Evolutionary conservation across 805 yeast species (phyloP).

Genomic region (Pichia deserticola): DNA sequence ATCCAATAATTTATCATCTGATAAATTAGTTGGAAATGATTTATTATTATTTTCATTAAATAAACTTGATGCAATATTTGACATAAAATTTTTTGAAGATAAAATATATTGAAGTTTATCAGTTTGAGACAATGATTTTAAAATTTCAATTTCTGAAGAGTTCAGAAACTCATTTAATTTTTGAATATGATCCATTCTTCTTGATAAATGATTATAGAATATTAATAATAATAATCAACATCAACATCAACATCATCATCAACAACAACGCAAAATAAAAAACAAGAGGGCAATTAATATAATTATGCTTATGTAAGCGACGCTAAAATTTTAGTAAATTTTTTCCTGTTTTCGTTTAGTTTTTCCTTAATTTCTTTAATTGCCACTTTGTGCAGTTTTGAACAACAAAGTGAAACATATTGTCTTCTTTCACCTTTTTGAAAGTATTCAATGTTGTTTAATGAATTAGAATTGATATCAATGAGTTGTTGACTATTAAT

Average conservation of each 20-base stretch:
- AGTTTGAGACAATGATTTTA: conserved; percentile 13
- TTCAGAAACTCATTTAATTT: conserved; percentile 6
- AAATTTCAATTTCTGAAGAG: conserved; percentile 5
- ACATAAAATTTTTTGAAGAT: conserved; percentile 13
- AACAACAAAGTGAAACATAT: neutral
- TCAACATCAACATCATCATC: too few relatives aligned
- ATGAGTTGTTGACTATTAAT: neutral
- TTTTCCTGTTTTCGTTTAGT: neutral
- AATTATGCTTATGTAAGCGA: neutral
- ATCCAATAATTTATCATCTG: neutral
- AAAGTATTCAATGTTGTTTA: neutral
- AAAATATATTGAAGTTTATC: conserved; percentile 14
- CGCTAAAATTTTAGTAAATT: neutral
- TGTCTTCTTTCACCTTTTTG: neutral
- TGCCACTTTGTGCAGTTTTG: neutral
- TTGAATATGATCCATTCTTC: conserved; percentile 3
- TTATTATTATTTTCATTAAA: neutral
- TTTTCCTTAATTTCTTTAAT: conserved; percentile 4
- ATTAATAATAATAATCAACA: too few relatives aligned
- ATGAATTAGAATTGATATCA: neutral
- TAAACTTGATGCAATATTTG: conserved; percentile 3
- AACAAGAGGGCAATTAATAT: neutral
- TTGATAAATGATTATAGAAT: too few relatives aligned
- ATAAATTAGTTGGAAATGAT: too few relatives aligned
- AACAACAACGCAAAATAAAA: neutral